phyloP scores from a whole-genome alignment of 169 alveolate species.

The Babesia ovata region DNA sequence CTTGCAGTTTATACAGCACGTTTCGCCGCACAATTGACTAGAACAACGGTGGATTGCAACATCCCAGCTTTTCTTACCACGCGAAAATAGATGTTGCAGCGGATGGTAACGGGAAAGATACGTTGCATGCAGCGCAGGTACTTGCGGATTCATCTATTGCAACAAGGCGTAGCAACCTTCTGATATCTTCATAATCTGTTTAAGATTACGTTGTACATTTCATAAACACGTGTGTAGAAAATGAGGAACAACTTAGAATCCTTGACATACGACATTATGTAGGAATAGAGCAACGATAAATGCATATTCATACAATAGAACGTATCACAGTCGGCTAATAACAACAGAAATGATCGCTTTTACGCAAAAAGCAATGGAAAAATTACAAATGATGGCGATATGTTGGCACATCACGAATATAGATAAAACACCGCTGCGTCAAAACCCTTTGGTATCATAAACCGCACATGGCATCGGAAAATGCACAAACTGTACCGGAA shows the following conservation, averaged over 20 bases:
- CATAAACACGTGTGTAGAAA: too few relatives aligned
- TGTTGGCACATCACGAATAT: too few relatives aligned
- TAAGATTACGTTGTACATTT: background rate
- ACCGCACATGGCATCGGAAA: background rate
- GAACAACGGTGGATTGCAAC: background rate
- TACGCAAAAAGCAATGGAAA: too few relatives aligned
- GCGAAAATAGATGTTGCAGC: conserved; percentile 16
- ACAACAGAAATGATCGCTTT: too few relatives aligned
- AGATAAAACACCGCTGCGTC: background rate
- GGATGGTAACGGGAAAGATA: background rate
- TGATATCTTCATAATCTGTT: conserved; percentile 56
- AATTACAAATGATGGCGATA: too few relatives aligned
- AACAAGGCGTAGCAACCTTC: conserved; percentile 34
- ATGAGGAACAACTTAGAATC: too few relatives aligned
- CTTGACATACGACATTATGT: too few relatives aligned
- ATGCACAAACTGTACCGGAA: background rate
- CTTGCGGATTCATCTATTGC: conserved; percentile 24
- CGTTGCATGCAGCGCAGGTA: conserved; percentile 48
- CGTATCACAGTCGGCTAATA: too few relatives aligned
- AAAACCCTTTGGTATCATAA: background rate
- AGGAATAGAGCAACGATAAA: too few relatives aligned
- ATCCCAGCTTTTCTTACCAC: conserved; percentile 19
- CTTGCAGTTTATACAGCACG: conserved; percentile 55
- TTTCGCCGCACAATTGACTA: conserved; percentile 61
- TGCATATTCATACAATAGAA: too few relatives aligned